These are phyloP conservation scores for Kwoniella botswanensis DNA, from an alignment of 768 basidiomycete genomes.

Conservation along the genomic window DNA sequence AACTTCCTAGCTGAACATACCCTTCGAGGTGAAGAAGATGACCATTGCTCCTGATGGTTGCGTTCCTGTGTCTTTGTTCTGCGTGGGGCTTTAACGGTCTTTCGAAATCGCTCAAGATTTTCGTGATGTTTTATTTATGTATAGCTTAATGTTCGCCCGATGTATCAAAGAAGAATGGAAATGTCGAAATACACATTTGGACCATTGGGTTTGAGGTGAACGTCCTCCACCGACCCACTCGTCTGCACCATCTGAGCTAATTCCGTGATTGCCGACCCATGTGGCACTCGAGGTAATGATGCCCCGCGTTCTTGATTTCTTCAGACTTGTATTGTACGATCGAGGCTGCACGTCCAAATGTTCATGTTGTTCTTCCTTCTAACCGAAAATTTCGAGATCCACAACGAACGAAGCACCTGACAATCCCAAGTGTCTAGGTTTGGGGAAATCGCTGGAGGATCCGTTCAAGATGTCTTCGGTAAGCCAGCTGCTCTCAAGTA, in stretches of 20 bases:
- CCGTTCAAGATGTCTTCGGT: not conserved
- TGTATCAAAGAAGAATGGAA: not conserved
- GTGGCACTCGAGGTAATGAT: slow-evolving; percentile 9
- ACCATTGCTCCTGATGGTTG: slow-evolving; percentile 62
- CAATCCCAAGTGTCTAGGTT: too few relatives aligned
- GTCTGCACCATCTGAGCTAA: not conserved
- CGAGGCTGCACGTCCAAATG: slow-evolving; percentile 1
- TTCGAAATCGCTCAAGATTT: too few relatives aligned
- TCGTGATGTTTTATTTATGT: not conserved
- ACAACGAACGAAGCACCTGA: too few relatives aligned
- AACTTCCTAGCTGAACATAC: slow-evolving; percentile 44
- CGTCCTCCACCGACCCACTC: slow-evolving; percentile 18
- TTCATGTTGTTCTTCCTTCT: slow-evolving; percentile 1
- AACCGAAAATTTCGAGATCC: too few relatives aligned
- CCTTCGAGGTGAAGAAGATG: slow-evolving; percentile 68
- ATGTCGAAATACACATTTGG: not conserved
- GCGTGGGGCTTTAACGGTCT: not conserved
- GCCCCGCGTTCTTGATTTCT: slow-evolving; percentile 20
- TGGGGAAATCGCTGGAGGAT: too few relatives aligned
- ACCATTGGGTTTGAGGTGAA: slow-evolving; percentile 9
- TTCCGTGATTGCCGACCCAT: slow-evolving; percentile 6
- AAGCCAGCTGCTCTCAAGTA: not conserved
- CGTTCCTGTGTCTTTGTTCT: not conserved
- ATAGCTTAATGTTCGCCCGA: not conserved
- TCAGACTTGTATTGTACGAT: not conserved